phyloP scores from a whole-genome alignment of 306 rosid genomes.

The Gleditsia sinensis region DNA sequence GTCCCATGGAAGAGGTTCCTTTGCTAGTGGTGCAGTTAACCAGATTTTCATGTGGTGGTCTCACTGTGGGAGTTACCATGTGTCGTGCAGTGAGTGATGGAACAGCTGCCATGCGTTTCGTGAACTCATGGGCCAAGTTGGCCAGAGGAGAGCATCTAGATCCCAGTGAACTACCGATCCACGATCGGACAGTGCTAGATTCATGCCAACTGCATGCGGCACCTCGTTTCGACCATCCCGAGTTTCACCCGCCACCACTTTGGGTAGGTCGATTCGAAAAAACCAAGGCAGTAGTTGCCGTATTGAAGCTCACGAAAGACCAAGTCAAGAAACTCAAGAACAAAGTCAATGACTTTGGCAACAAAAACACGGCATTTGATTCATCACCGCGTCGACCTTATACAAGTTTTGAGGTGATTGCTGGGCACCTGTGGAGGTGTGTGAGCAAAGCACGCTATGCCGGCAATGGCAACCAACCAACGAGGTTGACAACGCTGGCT shows the following conservation, averaged over 20 bases:
- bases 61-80: conserved; percentile 27
- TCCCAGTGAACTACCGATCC: background rate
- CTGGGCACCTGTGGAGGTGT: conserved; percentile 45
- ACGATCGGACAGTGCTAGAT: background rate
- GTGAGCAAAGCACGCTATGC: conserved; percentile 34
- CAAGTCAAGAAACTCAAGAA: conserved; percentile 18
- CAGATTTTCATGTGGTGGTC: conserved; percentile 31
- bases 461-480: conserved; percentile 26
- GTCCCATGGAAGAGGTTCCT: conserved; percentile 33
- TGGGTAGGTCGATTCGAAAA: background rate
- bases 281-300: background rate
- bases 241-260: conserved; percentile 13
- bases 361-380: background rate
- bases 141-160: conserved; percentile 23
- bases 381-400: background rate
- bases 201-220: background rate
- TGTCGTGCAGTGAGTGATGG: conserved; percentile 32
- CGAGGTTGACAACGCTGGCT: conserved; percentile 37
- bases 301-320: background rate
- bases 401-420: conserved; percentile 42
- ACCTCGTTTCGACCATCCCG: conserved; percentile 13
- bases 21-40: conserved; percentile 37
- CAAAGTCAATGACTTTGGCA: background rate
- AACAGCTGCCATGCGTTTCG: conserved; percentile 24
- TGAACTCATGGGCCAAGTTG: conserved; percentile 44